Conservation (phyloP, 306 rosid species). For the Vigna mungo region DNA sequence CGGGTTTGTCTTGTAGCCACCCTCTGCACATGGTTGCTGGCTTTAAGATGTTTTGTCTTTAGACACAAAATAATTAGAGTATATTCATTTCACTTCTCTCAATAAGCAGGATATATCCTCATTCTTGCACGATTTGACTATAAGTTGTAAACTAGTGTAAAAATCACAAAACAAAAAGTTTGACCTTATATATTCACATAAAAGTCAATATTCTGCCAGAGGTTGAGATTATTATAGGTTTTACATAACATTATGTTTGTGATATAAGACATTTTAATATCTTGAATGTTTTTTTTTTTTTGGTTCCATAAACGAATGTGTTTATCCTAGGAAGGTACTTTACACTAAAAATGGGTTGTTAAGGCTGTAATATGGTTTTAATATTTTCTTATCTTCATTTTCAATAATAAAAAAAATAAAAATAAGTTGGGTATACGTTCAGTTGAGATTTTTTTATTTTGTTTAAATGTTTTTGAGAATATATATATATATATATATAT, state of each 20-base stretch:
- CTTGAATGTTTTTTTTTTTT: no score
- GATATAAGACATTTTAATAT: no score
- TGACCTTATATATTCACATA: not conserved
- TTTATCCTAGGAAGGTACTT: not conserved
- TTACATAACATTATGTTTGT: no score
- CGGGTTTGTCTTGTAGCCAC: not conserved
- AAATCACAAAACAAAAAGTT: not conserved
- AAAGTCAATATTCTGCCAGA: constrained; percentile 8
- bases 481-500: no score
- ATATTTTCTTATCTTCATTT: no score
- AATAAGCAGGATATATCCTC: not conserved
- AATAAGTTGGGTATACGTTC: no score
- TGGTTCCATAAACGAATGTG: no score
- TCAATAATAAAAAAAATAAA: no score
- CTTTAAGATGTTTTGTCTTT: not conserved
- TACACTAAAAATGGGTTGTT: not conserved
- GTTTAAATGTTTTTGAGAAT: no score
- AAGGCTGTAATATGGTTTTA: not conserved
- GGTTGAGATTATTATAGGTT: not conserved
- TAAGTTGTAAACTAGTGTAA: not conserved
- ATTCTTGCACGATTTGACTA: not conserved
- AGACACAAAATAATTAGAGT: not conserved
- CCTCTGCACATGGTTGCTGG: constrained; percentile 23
- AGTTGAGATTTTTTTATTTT: no score
- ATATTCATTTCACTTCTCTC: not conserved